phyloP scores from a whole-genome alignment of 1,139 yeast genomes.

The Saccharomyces hybrid region DNA sequence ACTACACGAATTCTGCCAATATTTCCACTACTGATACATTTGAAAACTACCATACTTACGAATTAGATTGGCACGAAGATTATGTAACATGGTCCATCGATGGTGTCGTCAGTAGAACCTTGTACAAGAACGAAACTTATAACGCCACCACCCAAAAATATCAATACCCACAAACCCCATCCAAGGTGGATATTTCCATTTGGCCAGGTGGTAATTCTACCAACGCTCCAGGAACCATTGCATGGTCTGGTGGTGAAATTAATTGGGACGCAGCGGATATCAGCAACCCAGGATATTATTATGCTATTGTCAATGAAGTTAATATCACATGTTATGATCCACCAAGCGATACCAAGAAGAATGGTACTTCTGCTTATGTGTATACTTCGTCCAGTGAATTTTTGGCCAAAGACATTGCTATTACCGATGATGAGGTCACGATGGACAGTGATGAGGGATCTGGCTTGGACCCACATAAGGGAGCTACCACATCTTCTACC shows the following conservation, averaged over 20 bases:
- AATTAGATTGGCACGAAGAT: slow-evolving; percentile 78
- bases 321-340: slow-evolving; percentile 61
- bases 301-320: slow-evolving; percentile 53
- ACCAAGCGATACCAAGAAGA: slow-evolving; percentile 43
- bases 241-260: slow-evolving; percentile 90
- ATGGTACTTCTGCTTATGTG: slow-evolving; percentile 50
- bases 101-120: slow-evolving; percentile 60
- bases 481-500: slow-evolving; percentile 7
- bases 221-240: slow-evolving; percentile 66
- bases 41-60: slow-evolving; percentile 66
- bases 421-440: slow-evolving; percentile 54
- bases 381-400: slow-evolving; percentile 45
- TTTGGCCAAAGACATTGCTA: slow-evolving; percentile 39
- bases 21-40: slow-evolving; percentile 46
- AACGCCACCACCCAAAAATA: slow-evolving; percentile 54
- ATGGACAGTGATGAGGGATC: slow-evolving; percentile 53
- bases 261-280: slow-evolving; percentile 78
- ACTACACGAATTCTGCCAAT: slow-evolving; percentile 54
- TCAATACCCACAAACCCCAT: slow-evolving; percentile 81
- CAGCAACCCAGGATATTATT: slow-evolving; percentile 66
- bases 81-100: slow-evolving; percentile 65
- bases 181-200: slow-evolving; percentile 72
- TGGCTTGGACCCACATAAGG: slow-evolving; percentile 52
- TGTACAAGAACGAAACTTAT: slow-evolving; percentile 57
- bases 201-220: slow-evolving; percentile 86